A percentile compares a stretch with the other conserved stretches of the same genome.
These are phyloP conservation scores for Diplosphaera chodatii DNA, from an alignment of 139 green algal genomes.

Conservation along the genomic window DNA sequence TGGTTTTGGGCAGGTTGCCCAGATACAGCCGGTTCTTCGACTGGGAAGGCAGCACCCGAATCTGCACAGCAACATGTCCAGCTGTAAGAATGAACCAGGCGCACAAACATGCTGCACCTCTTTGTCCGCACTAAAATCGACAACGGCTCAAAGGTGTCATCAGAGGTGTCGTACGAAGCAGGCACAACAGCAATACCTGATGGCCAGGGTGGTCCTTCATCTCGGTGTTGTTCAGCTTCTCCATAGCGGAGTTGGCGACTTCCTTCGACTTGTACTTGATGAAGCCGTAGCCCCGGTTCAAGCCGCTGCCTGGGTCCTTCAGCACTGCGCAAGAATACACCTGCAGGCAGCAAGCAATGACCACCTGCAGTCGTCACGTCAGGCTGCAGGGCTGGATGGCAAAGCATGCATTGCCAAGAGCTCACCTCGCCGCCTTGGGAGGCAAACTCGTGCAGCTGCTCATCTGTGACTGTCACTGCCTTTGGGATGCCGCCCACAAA, in stretches of 20 bases:
- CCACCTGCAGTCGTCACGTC: too few relatives aligned
- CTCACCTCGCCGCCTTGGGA: slow-evolving; percentile 28
- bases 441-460: slow-evolving; percentile 40
- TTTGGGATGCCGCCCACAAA: slow-evolving; percentile 66
- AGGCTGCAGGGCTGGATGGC: too few relatives aligned
- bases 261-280: slow-evolving; percentile 60
- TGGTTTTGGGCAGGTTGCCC: slow-evolving; percentile 68
- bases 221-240: slow-evolving; percentile 42
- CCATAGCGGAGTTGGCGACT: slow-evolving; percentile 41
- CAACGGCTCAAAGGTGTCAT: too few relatives aligned
- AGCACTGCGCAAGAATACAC: slow-evolving; percentile 29
- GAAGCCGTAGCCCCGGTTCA: slow-evolving; percentile 60
- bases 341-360: too few relatives aligned
- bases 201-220: slow-evolving; percentile 53
- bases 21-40: slow-evolving; percentile 85
- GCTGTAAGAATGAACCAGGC: too few relatives aligned
- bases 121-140: too few relatives aligned
- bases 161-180: too few relatives aligned
- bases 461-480: slow-evolving; percentile 41
- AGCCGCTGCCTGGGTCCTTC: slow-evolving; percentile 42
- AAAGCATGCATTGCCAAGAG: neutral
- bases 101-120: too few relatives aligned
- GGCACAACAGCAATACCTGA: too few relatives aligned
- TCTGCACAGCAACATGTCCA: too few relatives aligned
- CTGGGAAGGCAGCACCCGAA: slow-evolving; percentile 54